These are phyloP conservation scores for Pythium sp. DNA, from an alignment of 352 stramenopile genomes.

Conservation along the genomic window DNA sequence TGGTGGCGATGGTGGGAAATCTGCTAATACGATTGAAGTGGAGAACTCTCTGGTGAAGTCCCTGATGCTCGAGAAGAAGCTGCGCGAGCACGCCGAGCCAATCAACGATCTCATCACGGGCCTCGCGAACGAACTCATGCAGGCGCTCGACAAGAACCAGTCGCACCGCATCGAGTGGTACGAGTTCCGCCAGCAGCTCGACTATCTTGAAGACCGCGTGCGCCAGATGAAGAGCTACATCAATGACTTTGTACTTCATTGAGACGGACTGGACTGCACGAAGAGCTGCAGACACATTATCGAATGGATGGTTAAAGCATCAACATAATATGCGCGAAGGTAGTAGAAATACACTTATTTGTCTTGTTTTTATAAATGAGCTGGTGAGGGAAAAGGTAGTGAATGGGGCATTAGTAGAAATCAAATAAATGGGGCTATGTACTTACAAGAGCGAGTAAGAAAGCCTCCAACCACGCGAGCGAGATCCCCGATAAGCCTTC, in stretches of 20 bases:
- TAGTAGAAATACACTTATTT: constrained; percentile 1
- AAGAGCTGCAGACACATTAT: not conserved
- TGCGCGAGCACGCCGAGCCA: constrained; percentile 4
- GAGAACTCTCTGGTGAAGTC: not conserved
- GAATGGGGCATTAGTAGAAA: not conserved
- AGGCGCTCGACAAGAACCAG: constrained; percentile 52
- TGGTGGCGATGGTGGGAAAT: not conserved
- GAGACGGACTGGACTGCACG: not conserved
- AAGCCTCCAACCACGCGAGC: too few relatives aligned
- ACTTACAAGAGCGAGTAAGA: not conserved
- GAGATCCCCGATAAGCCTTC: not conserved
- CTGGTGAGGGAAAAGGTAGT: not conserved
- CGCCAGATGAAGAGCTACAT: constrained; percentile 56
- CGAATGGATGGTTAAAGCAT: too few relatives aligned
- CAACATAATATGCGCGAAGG: not conserved
- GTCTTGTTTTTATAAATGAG: not conserved
- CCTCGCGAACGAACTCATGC: constrained; percentile 58
- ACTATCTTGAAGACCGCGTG: constrained; percentile 60
- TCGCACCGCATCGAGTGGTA: constrained; percentile 68
- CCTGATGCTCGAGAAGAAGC: constrained; percentile 13
- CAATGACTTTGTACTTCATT: constrained; percentile 26
- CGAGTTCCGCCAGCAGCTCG: constrained; percentile 71
- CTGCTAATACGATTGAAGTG: not conserved
- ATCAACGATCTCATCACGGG: constrained; percentile 41
- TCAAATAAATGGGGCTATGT: not conserved